phyloP scores from a whole-genome alignment of 1,284 basidiomycete genomes.

The Ustilago esculenta region DNA sequence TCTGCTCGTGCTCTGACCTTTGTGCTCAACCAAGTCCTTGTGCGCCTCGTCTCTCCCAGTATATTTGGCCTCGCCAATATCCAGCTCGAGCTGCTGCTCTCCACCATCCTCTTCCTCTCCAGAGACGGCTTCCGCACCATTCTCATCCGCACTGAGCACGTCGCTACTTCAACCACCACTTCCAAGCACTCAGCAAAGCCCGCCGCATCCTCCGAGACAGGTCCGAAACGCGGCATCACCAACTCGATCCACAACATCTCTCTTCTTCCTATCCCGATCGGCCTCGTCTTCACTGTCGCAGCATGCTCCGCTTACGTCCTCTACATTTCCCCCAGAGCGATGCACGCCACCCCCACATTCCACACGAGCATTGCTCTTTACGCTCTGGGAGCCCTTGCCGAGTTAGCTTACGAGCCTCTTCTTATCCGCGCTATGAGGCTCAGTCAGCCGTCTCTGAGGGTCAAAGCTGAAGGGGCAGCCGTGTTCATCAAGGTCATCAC shows the following conservation, averaged over 20 bases:
- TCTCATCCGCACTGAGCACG: constrained; percentile 34
- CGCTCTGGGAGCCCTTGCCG: constrained; percentile 53
- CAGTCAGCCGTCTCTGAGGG: constrained; percentile 43
- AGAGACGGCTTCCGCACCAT: constrained; percentile 78
- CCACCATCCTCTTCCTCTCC: constrained; percentile 88
- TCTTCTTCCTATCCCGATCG: constrained; percentile 53
- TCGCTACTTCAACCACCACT: not conserved
- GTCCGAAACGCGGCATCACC: constrained; percentile 11
- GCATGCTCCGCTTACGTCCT: constrained; percentile 36
- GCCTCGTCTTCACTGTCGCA: constrained; percentile 31
- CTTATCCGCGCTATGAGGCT: constrained; percentile 52
- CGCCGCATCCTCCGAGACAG: not conserved
- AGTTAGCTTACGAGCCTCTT: constrained; percentile 60
- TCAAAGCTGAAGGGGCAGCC: constrained; percentile 58
- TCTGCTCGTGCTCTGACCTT: constrained; percentile 86
- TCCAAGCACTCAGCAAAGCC: too few relatives aligned
- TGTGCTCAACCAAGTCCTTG: constrained; percentile 83
- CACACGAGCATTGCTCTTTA: constrained; percentile 50
- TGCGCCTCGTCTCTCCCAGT: constrained; percentile 83
- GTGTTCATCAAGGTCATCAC: constrained; percentile 52
- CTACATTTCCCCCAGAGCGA: constrained; percentile 43
- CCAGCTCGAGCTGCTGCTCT: constrained; percentile 85
- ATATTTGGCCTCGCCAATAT: constrained; percentile 87
- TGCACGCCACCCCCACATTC: constrained; percentile 42
- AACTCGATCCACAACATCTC: constrained; percentile 56